Base-by-base conservation (phyloP, 1,284 basidiomycete species). In the Melampsora americana region DNA sequence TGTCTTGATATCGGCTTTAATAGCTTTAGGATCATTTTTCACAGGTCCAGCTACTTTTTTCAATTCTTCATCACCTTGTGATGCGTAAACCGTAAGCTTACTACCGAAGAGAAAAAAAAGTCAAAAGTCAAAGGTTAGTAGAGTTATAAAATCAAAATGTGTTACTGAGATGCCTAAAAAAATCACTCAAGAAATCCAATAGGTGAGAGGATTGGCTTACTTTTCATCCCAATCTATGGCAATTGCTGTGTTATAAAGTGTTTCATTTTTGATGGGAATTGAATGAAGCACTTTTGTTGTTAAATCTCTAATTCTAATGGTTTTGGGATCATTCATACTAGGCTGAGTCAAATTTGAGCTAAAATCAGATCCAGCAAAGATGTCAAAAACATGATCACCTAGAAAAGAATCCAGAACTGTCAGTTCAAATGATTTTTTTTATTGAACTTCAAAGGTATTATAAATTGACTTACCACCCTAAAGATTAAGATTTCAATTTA, bases 221-320 rank as follows among this genome's bases (percentile, higher is more conserved):
- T 70, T 70, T 42, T 4, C 20, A 46, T 11, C 9, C 68, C 56
- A 70, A 53, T 70, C 68, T 35, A 59, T n/a, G 35, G 59, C 46
- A 28, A 70, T 23, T 5, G 68, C 68, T 42, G 59, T 39, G 56
- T 70, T 70, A 44, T 70, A 61, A 28, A 26, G 30, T 30, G 53
- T 39, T 6, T 18, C 59, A 12, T 59, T 32, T 26, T 2, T n/a
- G 14, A 70, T 18, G 11, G 68, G 68, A 1, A 70, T 26, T 1
- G 39, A 46, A 26, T 35, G 26, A 9, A 70, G n/a, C 30, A 28
- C 46, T 23, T 61, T 70, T 48, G 35, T 44, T 2, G 4, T 20
- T 0, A 44, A 61, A 44, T 70, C 68, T 23, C 68, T n/a, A 48
- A 70, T 53, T 23, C 68, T 23, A 32, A 70, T 61, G 3, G 53